Percentiles rank a stretch among this genome's conserved stretches.
phyloP scores from a whole-genome alignment of 495 filamentous ascomycete species.

The Neurospora hispaniola region DNA sequence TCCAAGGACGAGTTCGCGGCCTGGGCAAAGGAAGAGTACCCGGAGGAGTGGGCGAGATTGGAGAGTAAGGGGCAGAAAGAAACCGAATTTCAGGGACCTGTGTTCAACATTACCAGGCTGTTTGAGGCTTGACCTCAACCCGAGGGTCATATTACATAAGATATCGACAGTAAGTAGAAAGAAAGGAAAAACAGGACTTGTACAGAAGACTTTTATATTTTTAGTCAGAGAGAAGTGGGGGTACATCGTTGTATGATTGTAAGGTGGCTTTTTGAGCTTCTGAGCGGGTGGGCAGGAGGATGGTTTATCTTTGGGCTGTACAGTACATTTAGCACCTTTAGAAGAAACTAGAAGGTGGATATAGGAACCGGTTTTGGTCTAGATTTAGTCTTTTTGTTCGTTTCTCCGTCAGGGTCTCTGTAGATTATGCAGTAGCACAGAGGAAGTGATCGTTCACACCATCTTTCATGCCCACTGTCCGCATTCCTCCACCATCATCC shows the following conservation, averaged over 20 bases:
- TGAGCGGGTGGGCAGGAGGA: background rate
- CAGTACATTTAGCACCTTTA: background rate
- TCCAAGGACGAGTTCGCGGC: constrained; percentile 57
- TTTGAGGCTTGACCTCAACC: constrained; percentile 30
- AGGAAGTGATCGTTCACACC: background rate
- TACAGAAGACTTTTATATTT: background rate
- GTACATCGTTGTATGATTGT: background rate
- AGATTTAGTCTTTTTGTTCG: background rate
- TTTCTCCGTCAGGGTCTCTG: background rate
- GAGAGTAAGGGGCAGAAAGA: constrained; percentile 32
- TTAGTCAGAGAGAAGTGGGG: background rate
- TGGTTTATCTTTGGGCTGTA: background rate
- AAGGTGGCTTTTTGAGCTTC: background rate
- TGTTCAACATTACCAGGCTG: constrained; percentile 33
- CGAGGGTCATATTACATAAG: background rate
- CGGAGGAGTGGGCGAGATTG: constrained; percentile 56
- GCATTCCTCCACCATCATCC: background rate
- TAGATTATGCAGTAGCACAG: background rate
- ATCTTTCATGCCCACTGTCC: background rate
- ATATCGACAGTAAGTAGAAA: background rate
- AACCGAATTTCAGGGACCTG: constrained; percentile 23
- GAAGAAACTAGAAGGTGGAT: background rate
- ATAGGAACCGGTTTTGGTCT: background rate
- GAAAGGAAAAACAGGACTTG: background rate
- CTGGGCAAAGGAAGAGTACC: constrained; percentile 60